Base-by-base conservation (phyloP, 2,329 filamentous ascomycete genomes). In the Botryotinia calthae region DNA sequence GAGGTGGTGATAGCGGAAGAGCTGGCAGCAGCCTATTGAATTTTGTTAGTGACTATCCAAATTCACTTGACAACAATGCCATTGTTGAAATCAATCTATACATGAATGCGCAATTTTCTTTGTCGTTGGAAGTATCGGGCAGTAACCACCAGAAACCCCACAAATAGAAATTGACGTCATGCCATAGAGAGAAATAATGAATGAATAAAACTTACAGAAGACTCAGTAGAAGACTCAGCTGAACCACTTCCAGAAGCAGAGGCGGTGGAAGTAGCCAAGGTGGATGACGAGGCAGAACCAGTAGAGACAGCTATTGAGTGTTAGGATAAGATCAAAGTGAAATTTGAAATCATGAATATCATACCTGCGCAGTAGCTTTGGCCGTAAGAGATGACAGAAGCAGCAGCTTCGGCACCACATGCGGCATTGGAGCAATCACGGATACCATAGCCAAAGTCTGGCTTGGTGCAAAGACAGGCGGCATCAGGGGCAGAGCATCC, bases 371-470 rank as follows among this genome's bases (percentile, higher is more conserved):
- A 80, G 75, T 78, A 80, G 58, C 25, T 65, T 20, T 46, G 54
- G 58, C 78, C 80, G 74, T 78, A 81, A 56, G 77, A 73, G 58
- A 80, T 78, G 44, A 78, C 82, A 28, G 62, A 20, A 76, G 75
- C 68, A 20, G 72, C 66, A 12, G 75, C 77, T 14, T 74, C 76
- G 14, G 74, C n/a, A 68, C 79, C 79, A 76, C 84, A 85, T 48
- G 82, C 82, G 76, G 82, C 79, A 72, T 78, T 82, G 72, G 83
- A 80, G 80, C 84, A 86, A 77, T 86, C 84, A 73, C 84, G 83
- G 67, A 86, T 79, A 74, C 84, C 85, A 72, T 83, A 84, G 73
- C 80, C 81, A 75, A 85, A 86, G 81, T 84, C 78, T 51, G 73
- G 74, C 72, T 84, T 81, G n/a, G 74, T 76, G 81, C 85, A 86